Evolutionary conservation across 805 yeast genomes (phyloP), one percentile per base, ranked within the genome.

Genomic region (Middelhovenomyces tepae): DNA sequence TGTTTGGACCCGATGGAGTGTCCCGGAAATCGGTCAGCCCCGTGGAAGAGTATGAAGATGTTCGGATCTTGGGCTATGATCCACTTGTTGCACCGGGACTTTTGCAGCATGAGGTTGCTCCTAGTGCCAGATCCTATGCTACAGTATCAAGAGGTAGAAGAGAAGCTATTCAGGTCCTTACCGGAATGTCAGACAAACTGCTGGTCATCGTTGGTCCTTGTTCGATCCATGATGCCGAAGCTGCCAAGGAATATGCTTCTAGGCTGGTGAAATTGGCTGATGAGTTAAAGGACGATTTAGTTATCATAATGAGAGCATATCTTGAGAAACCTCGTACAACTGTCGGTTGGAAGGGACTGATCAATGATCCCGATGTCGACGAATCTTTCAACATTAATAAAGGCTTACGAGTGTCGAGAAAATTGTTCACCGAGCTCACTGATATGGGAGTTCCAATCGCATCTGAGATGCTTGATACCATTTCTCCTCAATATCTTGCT

Each of bases 271-370:
- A 64, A 39, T 63, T 84, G 36, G 65, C 85, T 22, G 80, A 75
- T 22, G 83, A 82, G 57, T 70, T 83, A 43, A 59, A 75, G 41
- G 73, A 67, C 35, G 97, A 89, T 45, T 68, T 89, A 36, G 80
- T 78, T 36, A 72, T 89, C 38, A 73, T 89, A 44, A 89, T 89
- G 98, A 80, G 98, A 67, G 97, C 97, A 5, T 89, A 89, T 71
- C 70, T 89, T 47, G 98, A 89, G 65, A 89, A 89, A 64, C 98
- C 98, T 52, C 80, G 98, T 69, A 89, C 98, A 43, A 89, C 97
- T 16, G 97, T 89, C 35, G 98, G 98, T 45, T 89, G 98, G 98
- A 89, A 89, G 64, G 98, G 98, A 51, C 69, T 89, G 51, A 86
- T 89, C 57, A 89, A 89, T 60, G 98, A 89, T 62, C 98, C 98